Base-by-base conservation (phyloP, 148 eudicot genomes). In the Oxyria digyna region DNA sequence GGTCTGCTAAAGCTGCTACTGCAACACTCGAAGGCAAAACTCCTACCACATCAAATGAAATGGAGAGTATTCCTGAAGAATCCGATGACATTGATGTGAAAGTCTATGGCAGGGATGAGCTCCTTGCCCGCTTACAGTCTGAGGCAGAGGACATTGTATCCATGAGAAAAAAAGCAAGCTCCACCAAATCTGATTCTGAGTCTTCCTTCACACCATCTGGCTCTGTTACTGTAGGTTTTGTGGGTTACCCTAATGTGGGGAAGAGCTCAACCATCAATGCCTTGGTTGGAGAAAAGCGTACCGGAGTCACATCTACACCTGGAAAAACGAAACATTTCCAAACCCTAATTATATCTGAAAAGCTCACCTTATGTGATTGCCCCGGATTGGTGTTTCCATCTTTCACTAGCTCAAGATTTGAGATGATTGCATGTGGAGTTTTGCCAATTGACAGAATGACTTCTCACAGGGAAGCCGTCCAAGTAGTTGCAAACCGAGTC, bases 1-100 rank as follows among this genome's bases (percentile, higher is more conserved):
- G 99, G 99, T 94, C 99, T 37, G 99, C 99, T n/a, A 94, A 88
- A 81, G 99, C 97, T 54, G 99, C 96, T 75, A 67, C 96, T 73
- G 96, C 99, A 35, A 84, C 82, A 69, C 80, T 85, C 49, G 95
- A 94, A 71, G 98, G 95, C 65, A 85, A 89, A 73, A 55, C 42
- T n/a, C 79, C 73, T 55, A 69, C 17, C 62, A 43, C 38, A 70
- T 45, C 82, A 23, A 24, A 10, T 11, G 81, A 68, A 68, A 38
- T 70, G 45, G 74, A 71, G 71, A 77, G 55, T 41, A 50, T 65
- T 23, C 69, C 43, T 31, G 78, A 79, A 73, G 91, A 81, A 68
- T 24, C 74, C 12, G 79, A 80, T 57, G 82, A 80, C 76, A 26
- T 70, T 50, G 87, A 80, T 77, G 88, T 90, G 62, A 94, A 86